phyloP scores from a whole-genome alignment of 148 eudicot genomes.

The Arbutus unedo region DNA sequence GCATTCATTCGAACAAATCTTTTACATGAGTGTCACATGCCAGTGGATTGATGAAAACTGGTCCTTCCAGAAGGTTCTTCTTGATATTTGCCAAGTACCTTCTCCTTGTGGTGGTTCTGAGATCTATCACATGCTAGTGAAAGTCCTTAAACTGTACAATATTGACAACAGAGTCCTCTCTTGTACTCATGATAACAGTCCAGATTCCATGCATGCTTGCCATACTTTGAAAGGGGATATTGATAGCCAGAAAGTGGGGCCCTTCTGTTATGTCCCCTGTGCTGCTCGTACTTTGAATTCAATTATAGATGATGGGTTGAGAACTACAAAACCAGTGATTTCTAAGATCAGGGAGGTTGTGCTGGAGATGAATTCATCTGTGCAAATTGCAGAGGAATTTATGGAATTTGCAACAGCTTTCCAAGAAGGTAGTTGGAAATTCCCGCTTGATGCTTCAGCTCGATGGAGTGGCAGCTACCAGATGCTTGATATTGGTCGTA shows the following conservation, averaged over 20 bases:
- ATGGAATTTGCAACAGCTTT: conserved; percentile 46
- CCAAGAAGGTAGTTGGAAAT: conserved; percentile 76
- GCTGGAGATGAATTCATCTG: conserved; percentile 65
- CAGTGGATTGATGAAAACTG: conserved; percentile 87
- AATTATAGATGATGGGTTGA: conserved; percentile 67
- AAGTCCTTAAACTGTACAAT: conserved; percentile 55
- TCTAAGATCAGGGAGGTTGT: conserved; percentile 75
- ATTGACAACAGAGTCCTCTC: conserved; percentile 62
- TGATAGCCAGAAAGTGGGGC: conserved; percentile 63
- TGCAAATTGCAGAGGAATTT: conserved; percentile 61
- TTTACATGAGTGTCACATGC: conserved; percentile 72
- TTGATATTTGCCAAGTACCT: conserved; percentile 69
- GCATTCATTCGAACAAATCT: conserved; percentile 69
- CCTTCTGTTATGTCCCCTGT: conserved; percentile 78
- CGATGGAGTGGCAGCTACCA: conserved; percentile 91
- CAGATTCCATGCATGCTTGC: conserved; percentile 69
- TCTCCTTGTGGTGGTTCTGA: conserved; percentile 64
- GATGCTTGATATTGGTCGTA: conserved; percentile 73
- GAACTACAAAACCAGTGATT: conserved; percentile 52
- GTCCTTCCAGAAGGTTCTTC: conserved; percentile 74
- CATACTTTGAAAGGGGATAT: conserved; percentile 67
- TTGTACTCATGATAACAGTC: conserved; percentile 80
- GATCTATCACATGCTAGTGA: conserved; percentile 52
- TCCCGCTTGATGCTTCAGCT: conserved; percentile 74
- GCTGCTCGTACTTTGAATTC: conserved; percentile 68